Conservation (phyloP, 129 eudicot genomes). For the Sambucus nigra region DNA sequence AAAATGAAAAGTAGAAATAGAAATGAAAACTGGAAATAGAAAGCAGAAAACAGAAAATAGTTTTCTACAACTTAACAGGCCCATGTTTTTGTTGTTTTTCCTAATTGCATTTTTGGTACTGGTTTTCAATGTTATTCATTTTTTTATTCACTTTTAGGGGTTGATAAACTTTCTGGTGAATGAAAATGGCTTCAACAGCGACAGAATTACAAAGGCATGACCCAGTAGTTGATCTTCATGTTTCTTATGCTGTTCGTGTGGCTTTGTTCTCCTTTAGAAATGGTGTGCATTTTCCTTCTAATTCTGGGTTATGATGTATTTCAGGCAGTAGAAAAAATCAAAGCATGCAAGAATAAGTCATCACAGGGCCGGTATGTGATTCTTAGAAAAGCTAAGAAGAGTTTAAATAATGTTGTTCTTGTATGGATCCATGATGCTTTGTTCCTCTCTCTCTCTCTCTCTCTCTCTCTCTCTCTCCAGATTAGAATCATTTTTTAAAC, state of each 20-base stretch:
- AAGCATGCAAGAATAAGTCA: slow-evolving; percentile 84
- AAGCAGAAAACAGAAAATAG: too few relatives aligned
- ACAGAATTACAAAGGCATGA: slow-evolving; percentile 71
- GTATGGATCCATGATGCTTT: slow-evolving; percentile 6
- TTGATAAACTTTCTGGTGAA: slow-evolving; percentile 70
- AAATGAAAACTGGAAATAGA: too few relatives aligned
- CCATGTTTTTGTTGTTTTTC: not conserved
- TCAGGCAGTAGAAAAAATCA: slow-evolving; percentile 78
- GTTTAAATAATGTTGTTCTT: not conserved
- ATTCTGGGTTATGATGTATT: slow-evolving; percentile 10
- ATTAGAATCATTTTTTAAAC: slow-evolving; percentile 84
- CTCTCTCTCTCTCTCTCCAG: slow-evolving; percentile 20
- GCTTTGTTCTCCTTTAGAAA: not conserved
- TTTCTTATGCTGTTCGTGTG: not conserved
- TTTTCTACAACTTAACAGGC: too few relatives aligned
- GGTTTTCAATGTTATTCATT: not conserved
- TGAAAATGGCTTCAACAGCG: slow-evolving; percentile 92
- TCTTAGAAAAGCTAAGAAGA: not conserved
- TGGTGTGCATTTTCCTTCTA: not conserved
- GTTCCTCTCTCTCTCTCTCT: not conserved
- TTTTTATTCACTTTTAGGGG: slow-evolving; percentile 41
- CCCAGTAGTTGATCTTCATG: not conserved
- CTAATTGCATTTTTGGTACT: not conserved
- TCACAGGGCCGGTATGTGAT: slow-evolving; percentile 74
- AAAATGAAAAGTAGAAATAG: too few relatives aligned